Evolutionary conservation across 805 yeast genomes (phyloP).

Genomic region (Cyberlindnera japonica): DNA sequence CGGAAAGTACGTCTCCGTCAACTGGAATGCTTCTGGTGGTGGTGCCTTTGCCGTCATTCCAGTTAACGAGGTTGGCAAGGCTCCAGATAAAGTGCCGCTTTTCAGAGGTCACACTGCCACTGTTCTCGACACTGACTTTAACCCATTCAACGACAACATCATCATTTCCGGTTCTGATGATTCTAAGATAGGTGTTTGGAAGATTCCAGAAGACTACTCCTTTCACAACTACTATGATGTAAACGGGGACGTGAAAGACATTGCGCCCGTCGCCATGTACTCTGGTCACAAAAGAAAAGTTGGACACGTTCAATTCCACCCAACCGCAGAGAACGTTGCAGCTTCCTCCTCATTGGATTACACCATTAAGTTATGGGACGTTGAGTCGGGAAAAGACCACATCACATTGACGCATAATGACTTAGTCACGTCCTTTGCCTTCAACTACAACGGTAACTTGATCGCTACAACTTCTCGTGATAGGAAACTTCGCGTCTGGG

Average conservation of each 20-base stretch:
- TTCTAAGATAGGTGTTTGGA: slow-evolving; percentile 81
- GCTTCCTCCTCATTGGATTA: slow-evolving; percentile 92
- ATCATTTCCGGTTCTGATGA: slow-evolving; percentile 82
- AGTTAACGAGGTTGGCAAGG: slow-evolving; percentile 77
- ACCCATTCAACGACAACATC: slow-evolving; percentile 78
- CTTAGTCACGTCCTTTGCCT: slow-evolving; percentile 87
- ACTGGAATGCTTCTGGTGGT: slow-evolving; percentile 95
- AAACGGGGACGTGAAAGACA: slow-evolving; percentile 60
- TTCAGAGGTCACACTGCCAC: slow-evolving; percentile 96
- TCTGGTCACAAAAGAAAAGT: slow-evolving; percentile 92
- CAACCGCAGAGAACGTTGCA: slow-evolving; percentile 78
- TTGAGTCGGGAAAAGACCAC: slow-evolving; percentile 66
- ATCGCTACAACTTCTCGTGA: slow-evolving; percentile 91
- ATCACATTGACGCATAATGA: slow-evolving; percentile 82
- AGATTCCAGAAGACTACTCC: slow-evolving; percentile 77
- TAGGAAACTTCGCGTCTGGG: slow-evolving; percentile 88
- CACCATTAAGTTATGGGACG: slow-evolving; percentile 87
- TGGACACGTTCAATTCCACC: slow-evolving; percentile 88
- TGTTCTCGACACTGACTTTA: slow-evolving; percentile 92
- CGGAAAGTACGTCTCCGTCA: slow-evolving; percentile 79
- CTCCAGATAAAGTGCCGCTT: slow-evolving; percentile 89
- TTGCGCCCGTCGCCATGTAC: slow-evolving; percentile 65
- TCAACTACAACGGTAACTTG: slow-evolving; percentile 83
- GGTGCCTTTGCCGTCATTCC: slow-evolving; percentile 98
- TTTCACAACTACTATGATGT: slow-evolving; percentile 55